These are phyloP conservation scores for Lactarius akahatsu DNA, from an alignment of 768 basidiomycete genomes.

Conservation along the genomic window DNA sequence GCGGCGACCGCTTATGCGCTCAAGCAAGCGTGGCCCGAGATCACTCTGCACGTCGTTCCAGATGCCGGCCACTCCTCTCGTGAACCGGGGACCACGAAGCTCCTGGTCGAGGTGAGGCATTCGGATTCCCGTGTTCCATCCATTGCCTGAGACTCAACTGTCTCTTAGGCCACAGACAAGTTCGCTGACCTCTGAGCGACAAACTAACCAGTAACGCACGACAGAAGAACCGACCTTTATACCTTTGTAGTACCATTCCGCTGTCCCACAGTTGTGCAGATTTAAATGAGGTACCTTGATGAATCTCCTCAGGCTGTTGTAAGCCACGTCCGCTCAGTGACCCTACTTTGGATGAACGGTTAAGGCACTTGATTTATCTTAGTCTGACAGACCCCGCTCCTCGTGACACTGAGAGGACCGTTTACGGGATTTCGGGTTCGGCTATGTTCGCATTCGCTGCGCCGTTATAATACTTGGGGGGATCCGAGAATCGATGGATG, in stretches of 20 bases:
- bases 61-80: conserved; percentile 87
- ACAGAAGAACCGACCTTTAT: neutral
- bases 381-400: too few relatives aligned
- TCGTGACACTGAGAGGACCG: too few relatives aligned
- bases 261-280: neutral
- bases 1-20: conserved; percentile 78
- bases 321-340: neutral
- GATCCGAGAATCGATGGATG: too few relatives aligned
- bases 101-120: conserved; percentile 65
- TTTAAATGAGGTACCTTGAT: neutral
- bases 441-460: too few relatives aligned
- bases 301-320: neutral
- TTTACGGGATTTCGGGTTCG: too few relatives aligned
- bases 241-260: conserved; percentile 1
- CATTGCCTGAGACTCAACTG: neutral
- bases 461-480: too few relatives aligned
- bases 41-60: conserved; percentile 71
- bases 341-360: neutral
- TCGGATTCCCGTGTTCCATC: neutral
- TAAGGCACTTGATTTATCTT: neutral
- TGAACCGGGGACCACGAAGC: conserved; percentile 65
- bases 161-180: conserved; percentile 44
- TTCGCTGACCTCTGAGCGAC: conserved; percentile 40
- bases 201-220: neutral
- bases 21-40: conserved; percentile 82